Base-by-base conservation (phyloP, 257 asterid species). In the Primulina huaijiensis region DNA sequence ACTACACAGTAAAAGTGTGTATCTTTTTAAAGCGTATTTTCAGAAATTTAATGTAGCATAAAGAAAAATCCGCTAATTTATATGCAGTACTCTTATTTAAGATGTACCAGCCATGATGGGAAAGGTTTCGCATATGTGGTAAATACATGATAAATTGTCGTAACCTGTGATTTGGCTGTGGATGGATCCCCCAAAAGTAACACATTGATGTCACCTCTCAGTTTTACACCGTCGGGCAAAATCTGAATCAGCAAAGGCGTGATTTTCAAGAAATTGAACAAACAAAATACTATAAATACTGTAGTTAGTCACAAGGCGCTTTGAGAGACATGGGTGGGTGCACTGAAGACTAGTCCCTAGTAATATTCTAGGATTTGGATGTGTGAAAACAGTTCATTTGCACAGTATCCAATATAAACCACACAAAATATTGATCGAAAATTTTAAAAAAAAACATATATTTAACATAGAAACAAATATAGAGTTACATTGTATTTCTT, bases 101-200 rank as follows among this genome's bases (percentile, higher is more conserved):
- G 25, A 35, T 35, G 31, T n/a, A 64, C 43, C 40, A 20, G 8
- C 30, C 9, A 20, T 9, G 33, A 64, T 64, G 56, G 14, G 14
- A 43, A 35, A 64, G 40, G 33, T 65, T 25, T 58, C 34, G 6
- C 60, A 40, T 5, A 38, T 8, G 16, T 0, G 14, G 50, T 11
- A 38, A 31, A 29, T 17, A 31, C 16, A 52, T 52, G 8, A 72
- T 30, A 38, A 64, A 38, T 30, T 17, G 4, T 12, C 77, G 71
- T 31, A 77, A 94, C 99, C 96, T 94, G 99, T 64, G 99, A 94
- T 80, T 94, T 94, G 70, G 99, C 99, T 56, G 99, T 91, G 68
- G 99, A 94, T 70, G 99, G 99, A 80, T 94, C 99, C 20, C 99
- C 99, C 86, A 94, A 82, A 75, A 94, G 97, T 84, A 94, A 79